phyloP scores from a whole-genome alignment of 768 basidiomycete genomes.

The Leccinellum rugosiceps region DNA sequence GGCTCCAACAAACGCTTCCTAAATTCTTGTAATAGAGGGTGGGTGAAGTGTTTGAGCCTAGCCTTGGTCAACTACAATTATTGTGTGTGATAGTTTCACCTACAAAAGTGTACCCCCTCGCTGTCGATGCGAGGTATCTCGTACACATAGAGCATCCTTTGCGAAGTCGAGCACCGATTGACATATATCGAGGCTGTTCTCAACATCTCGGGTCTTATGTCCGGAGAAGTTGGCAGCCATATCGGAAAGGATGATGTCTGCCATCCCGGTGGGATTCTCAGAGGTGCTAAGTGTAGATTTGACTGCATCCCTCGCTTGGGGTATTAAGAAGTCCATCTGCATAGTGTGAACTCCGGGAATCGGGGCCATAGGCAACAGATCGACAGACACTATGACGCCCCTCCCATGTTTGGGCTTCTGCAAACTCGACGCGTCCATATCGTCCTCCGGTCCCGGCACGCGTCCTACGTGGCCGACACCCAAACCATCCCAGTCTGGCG shows the following conservation, averaged over 20 bases:
- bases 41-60: conserved; percentile 84
- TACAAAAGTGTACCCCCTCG: conserved; percentile 48
- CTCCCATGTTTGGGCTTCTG: conserved; percentile 27
- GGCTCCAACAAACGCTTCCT: conserved; percentile 53
- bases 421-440: neutral
- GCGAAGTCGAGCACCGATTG: conserved; percentile 71
- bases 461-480: neutral
- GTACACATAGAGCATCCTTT: conserved; percentile 47
- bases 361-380: conserved; percentile 68
- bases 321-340: conserved; percentile 74
- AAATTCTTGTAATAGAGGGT: conserved; percentile 68
- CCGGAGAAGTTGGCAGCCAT: conserved; percentile 88
- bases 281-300: conserved; percentile 33
- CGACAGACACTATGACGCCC: conserved; percentile 67
- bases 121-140: conserved; percentile 44
- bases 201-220: conserved; percentile 59
- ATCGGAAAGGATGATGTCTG: conserved; percentile 83
- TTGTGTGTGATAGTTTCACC: conserved; percentile 12
- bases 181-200: conserved; percentile 70
- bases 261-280: conserved; percentile 40
- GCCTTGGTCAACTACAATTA: neutral
- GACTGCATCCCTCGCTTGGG: conserved; percentile 46
- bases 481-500: neutral
- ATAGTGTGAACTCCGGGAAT: conserved; percentile 76
- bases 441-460: neutral